Percentiles rank a stretch among this genome's conserved stretches.
Conservation (phyloP, 208 protist genomes). For the Wallacemonas sp. region DNA sequence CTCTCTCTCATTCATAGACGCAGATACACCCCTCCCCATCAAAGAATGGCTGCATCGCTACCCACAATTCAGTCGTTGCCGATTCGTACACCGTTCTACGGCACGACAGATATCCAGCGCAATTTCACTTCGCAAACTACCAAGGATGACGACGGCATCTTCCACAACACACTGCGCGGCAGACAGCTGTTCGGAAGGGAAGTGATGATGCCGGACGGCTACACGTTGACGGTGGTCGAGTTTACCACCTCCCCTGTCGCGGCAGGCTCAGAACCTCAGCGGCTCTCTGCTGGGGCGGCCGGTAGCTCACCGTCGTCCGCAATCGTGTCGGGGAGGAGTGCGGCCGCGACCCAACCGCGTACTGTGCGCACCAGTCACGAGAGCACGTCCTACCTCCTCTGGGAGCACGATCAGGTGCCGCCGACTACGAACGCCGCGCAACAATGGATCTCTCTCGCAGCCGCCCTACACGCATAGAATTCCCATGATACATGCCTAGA, state of each 20-base stretch:
- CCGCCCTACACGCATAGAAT: conserved; percentile 40
- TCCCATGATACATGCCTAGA: not conserved
- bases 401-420: conserved; percentile 64
- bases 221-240: conserved; percentile 27
- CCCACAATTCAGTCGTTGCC: conserved; percentile 60
- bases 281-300: not conserved
- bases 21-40: not conserved
- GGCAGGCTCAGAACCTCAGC: not conserved
- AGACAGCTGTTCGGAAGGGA: conserved; percentile 33
- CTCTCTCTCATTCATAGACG: not conserved
- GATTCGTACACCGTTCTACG: conserved; percentile 61
- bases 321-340: not conserved
- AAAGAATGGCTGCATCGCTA: not conserved
- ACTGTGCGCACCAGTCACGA: not conserved
- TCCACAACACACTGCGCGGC: conserved; percentile 31
- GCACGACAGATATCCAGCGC: conserved; percentile 59
- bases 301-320: not conserved
- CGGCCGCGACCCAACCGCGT: not conserved
- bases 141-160: not conserved
- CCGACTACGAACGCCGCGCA: conserved; percentile 22
- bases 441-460: conserved; percentile 57
- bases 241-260: not conserved
- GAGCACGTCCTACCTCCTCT: conserved; percentile 26
- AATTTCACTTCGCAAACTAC: conserved; percentile 58
- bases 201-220: conserved; percentile 29